These are phyloP conservation scores for Rhododendron griersonianum DNA, from an alignment of 148 eudicot genomes.

Conservation along the genomic window DNA sequence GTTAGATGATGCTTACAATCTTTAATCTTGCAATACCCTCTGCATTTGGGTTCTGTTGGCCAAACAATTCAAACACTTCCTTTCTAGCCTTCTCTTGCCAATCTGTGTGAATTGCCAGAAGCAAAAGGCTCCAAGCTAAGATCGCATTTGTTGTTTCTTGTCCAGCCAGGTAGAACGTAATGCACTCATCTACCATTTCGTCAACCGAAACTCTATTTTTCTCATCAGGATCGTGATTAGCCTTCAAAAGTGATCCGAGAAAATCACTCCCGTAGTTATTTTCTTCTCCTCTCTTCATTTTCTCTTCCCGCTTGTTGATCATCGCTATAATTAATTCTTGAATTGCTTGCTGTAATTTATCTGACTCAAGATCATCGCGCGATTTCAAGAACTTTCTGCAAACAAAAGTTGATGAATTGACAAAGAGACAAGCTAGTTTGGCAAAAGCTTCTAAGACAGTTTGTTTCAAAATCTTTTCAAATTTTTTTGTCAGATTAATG, in stretches of 20 bases:
- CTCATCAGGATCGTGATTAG: background rate
- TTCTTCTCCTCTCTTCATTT: background rate
- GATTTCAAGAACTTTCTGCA: background rate
- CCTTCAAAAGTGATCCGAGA: slow-evolving; percentile 5
- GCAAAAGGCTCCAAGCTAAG: background rate
- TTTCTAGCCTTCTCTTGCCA: slow-evolving; percentile 14
- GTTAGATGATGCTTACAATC: background rate
- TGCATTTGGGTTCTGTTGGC: background rate
- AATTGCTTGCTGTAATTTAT: background rate
- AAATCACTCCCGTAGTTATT: background rate
- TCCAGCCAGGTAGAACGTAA: background rate
- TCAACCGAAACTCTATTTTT: background rate
- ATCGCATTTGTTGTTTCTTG: slow-evolving; percentile 5
- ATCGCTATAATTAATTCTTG: background rate
- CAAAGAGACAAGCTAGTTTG: background rate
- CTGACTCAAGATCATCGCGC: background rate
- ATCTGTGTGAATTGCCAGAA: slow-evolving; percentile 11
- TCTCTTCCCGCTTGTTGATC: background rate
- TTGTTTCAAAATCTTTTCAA: background rate
- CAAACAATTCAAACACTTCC: slow-evolving; percentile 8
- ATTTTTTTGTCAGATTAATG: background rate
- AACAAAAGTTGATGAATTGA: background rate
- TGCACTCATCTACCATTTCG: background rate
- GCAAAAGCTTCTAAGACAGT: background rate
- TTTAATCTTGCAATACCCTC: slow-evolving; percentile 7